Evolutionary conservation across 139 green algal genomes (phyloP).

Genomic region (Bryopsis sp.): DNA sequence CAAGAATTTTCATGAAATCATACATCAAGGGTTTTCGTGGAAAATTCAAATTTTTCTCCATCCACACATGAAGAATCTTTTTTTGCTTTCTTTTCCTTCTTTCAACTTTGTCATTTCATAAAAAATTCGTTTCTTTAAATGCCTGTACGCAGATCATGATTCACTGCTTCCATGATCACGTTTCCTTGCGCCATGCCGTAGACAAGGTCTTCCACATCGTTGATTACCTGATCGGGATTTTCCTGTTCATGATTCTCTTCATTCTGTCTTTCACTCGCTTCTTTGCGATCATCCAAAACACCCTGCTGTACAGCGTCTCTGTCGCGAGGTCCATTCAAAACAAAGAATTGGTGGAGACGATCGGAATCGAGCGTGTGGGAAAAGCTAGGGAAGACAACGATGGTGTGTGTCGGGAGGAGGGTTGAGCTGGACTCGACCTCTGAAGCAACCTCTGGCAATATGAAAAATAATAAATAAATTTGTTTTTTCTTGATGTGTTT

Average conservation of each 20-base stretch:
- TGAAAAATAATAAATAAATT: too few species aligned
- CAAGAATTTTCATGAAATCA: too few species aligned
- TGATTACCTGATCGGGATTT: constrained; percentile 37
- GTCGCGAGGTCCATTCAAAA: constrained; percentile 30
- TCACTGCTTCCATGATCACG: constrained; percentile 22
- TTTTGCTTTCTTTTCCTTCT: constrained; percentile 18
- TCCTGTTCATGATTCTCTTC: constrained; percentile 44
- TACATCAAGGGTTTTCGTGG: too few species aligned
- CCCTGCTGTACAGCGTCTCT: constrained; percentile 50
- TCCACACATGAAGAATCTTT: constrained; percentile 3
- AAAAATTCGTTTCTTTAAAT: neutral
- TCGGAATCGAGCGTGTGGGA: neutral
- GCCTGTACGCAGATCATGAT: constrained; percentile 21
- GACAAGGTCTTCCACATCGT: constrained; percentile 31
- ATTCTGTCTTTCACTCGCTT: constrained; percentile 45
- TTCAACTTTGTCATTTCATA: neutral
- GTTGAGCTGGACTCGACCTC: too few species aligned
- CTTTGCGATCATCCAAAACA: constrained; percentile 34
- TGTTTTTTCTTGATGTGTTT: too few species aligned
- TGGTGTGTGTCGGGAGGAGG: too few species aligned
- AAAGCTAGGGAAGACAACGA: neutral
- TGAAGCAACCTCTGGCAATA: too few species aligned
- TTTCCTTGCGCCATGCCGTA: constrained; percentile 20
- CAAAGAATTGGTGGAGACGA: constrained; percentile 17
- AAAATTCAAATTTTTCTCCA: too few species aligned